Conservation (phyloP, 2,329 filamentous ascomycete species). For the Emergomyces pasteurianus region DNA sequence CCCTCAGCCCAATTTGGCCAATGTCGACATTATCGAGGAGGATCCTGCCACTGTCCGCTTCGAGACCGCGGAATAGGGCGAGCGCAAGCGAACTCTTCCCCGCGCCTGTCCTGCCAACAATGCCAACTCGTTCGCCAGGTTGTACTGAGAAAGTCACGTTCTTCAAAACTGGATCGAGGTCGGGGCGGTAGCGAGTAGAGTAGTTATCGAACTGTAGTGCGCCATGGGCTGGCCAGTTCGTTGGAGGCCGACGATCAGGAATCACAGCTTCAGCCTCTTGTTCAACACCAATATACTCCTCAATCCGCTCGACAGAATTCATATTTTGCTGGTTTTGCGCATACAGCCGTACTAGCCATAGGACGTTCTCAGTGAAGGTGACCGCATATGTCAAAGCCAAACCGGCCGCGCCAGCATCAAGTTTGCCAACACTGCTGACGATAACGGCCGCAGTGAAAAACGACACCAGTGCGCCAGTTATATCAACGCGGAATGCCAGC, state of each 20-base stretch:
- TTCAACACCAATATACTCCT: conserved; percentile 93
- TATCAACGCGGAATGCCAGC: conserved; percentile 84
- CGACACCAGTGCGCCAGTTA: conserved; percentile 78
- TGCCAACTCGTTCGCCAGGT: conserved; percentile 83
- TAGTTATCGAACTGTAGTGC: conserved; percentile 81
- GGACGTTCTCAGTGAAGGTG: conserved; percentile 89
- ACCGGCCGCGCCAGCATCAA: conserved; percentile 85
- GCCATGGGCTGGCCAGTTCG: conserved; percentile 76
- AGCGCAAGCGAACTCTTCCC: conserved; percentile 93
- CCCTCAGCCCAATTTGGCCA: conserved; percentile 77
- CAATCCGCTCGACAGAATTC: conserved; percentile 96
- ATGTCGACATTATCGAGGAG: conserved; percentile 87
- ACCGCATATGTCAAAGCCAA: conserved; percentile 92
- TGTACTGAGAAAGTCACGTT: conserved; percentile 76
- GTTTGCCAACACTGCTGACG: conserved; percentile 64
- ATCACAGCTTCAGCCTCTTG: conserved; percentile 76
- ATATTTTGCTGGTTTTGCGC: conserved; percentile 97
- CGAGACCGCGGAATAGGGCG: conserved; percentile 83
- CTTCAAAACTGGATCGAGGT: conserved; percentile 76
- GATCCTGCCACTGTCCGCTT: conserved; percentile 82
- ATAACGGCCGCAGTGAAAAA: conserved; percentile 93
- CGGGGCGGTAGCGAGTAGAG: conserved; percentile 75
- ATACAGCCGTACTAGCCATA: conserved; percentile 93
- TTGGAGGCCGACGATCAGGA: conserved; percentile 62
- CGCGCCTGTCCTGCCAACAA: conserved; percentile 88